Base-by-base conservation (phyloP, 2,329 filamentous ascomycete species). In the Alternaria viburni region DNA sequence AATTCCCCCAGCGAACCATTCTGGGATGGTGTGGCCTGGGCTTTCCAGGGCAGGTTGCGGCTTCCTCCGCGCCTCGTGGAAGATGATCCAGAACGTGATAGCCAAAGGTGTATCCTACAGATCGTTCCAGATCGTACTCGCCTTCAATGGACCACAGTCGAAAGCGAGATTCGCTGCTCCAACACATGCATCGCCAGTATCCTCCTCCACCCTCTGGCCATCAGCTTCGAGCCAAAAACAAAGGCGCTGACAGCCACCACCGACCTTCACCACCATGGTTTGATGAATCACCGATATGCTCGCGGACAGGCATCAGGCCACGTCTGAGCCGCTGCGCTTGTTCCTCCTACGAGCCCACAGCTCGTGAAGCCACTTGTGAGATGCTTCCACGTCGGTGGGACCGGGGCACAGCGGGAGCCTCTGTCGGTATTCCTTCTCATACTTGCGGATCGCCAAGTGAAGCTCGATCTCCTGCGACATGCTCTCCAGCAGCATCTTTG, bases 371-470 rank as follows among this genome's bases (percentile, higher is more conserved):
- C 72, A 75, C 28, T 74, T 66, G 41, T 76, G 73, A 12, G 69
- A 57, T 3, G 56, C 49, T 44, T 74, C 67, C 5, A 74, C 50
- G 7, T 60, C 54, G 25, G 75, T 68, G 10, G 72, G 69, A n/a
- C 73, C 72, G 15, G 64, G 67, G 51, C 69, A 74, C 11, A 68
- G 46, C 9, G 75, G 71, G 23, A 77, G 51, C 46, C 64, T 74
- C 45, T 72, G 69, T 32, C 72, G 69, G 44, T 28, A 59, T 19
- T 66, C 62, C 47, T 61, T 52, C 60, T 77, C 73, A 54, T 77
- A 77, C 17, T 70, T 55, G 17, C 64, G 60, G 21, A 72, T 68
- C 21, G 59, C 62, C n/a, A 64, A 32, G 52, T 77, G 69, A 30
- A 59, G 63, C 6, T 62, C 44, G 26, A 73, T 49, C 43, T 77